Percentiles rank a stretch among this genome's conserved stretches.
phyloP scores from a whole-genome alignment of 2,329 filamentous ascomycete genomes.

The Endoconidiophora polonica region DNA sequence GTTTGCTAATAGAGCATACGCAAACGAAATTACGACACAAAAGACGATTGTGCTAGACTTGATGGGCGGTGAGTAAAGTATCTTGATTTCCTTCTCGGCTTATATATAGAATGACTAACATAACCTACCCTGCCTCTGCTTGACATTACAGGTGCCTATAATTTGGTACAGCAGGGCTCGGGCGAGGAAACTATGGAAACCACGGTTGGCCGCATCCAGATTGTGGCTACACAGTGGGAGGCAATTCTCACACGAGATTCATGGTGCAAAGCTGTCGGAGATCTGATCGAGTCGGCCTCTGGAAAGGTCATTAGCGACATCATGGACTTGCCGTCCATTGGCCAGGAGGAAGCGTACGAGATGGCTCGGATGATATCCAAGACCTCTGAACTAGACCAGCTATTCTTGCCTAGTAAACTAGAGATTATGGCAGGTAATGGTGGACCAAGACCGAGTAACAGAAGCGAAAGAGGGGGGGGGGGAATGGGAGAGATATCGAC shows the following conservation, averaged over 20 bases:
- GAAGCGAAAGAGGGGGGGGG: no score
- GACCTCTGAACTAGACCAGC: constrained; percentile 40
- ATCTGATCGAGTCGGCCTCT: constrained; percentile 40
- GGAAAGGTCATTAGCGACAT: constrained; percentile 44
- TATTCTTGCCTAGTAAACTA: constrained; percentile 35
- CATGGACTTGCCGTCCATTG: constrained; percentile 42
- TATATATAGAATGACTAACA: neutral
- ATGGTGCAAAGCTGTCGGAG: constrained; percentile 46
- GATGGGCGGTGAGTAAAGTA: constrained; percentile 29
- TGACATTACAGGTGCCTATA: constrained; percentile 31
- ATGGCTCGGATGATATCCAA: constrained; percentile 41
- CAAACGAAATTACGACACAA: constrained; percentile 42
- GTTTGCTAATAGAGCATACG: constrained; percentile 46
- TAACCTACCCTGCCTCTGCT: neutral
- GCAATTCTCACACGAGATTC: constrained; percentile 41
- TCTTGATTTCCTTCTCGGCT: neutral
- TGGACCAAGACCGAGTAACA: no score
- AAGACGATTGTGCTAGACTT: constrained; percentile 45
- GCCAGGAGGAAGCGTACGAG: constrained; percentile 46
- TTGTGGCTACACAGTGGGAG: constrained; percentile 40
- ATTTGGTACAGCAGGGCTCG: constrained; percentile 40
- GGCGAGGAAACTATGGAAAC: constrained; percentile 35
- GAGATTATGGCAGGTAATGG: no score
- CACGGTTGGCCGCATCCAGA: constrained; percentile 34
- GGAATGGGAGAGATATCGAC: constrained; percentile 28